Base-by-base conservation (phyloP, 164 flowering plant genomes). In the Euptelea pleiosperma region DNA sequence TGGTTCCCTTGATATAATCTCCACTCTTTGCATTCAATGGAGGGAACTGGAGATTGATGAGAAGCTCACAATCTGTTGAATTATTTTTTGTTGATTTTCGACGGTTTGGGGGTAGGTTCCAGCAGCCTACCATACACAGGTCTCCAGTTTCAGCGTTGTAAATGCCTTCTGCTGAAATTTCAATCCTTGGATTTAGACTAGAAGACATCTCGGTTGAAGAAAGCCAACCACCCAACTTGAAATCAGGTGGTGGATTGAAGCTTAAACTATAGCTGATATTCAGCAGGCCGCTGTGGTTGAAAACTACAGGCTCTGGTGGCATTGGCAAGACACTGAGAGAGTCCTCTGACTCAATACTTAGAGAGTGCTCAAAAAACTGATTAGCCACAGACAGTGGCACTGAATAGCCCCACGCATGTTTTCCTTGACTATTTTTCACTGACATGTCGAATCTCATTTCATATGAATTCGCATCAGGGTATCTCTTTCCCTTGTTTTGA, bases 41-140 rank as follows among this genome's bases (percentile, higher is more conserved):
- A 45, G 84, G 74, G 59, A 81, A 81, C 53, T 82, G 81, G 29
- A 79, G 25, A 24, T 70, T 71, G 57, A 84, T 55, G 34, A 62
- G 64, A 60, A 86, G 72, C 21, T 80, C 78, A 64, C 91, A 89
- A 61, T 86, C 96, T 61, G 59, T 15, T 4, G 79, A 59, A 15
- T 58, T 53, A 33, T 48, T 65, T 11, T 24, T 15, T 25, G 26
- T 9, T 31, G 50, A 26, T 24, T 21, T 25, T 40, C 51, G 65
- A 55, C 21, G 51, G 29, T 47, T 53, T 10, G 63, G 37, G 28
- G 29, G 63, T 22, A 75, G 26, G 49, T 37, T 7, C 58, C 73
- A 71, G 49, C 96, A 89, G 29, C 90, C 96, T 3, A 81, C 69
- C 91, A 85, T 80, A 65, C 96, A 88, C 39, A 86, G 53, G 15